phyloP scores from a whole-genome alignment of 139 green algal species.

The Pycnococcus provasolii region DNA sequence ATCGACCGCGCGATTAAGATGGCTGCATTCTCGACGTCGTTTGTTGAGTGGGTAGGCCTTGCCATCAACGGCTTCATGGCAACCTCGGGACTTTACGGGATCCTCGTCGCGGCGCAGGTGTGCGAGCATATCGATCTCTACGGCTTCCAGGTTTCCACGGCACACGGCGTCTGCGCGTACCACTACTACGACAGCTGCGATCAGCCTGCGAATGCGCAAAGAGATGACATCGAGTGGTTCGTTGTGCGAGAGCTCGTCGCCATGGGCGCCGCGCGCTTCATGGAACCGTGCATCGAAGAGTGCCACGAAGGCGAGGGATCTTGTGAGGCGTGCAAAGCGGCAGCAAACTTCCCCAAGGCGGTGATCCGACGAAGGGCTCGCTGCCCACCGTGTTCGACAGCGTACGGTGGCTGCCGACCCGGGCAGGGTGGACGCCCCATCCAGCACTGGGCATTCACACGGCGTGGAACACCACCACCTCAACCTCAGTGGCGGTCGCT shows the following conservation, averaged over 20 bases:
- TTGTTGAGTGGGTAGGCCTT: constrained; percentile 16
- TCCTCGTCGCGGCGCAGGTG: constrained; percentile 21
- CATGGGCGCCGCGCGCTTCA: background rate
- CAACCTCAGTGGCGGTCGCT: too few relatives aligned
- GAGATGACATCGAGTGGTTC: constrained; percentile 18
- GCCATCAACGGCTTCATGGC: constrained; percentile 19
- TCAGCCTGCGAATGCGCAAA: constrained; percentile 14
- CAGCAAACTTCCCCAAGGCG: background rate
- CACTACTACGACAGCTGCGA: constrained; percentile 27
- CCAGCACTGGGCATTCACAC: too few relatives aligned
- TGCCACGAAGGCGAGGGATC: constrained; percentile 12
- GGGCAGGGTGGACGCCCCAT: too few relatives aligned
- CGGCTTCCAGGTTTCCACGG: constrained; percentile 26
- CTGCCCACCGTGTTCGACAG: too few relatives aligned
- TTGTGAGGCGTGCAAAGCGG: constrained; percentile 12
- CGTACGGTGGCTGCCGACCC: too few relatives aligned
- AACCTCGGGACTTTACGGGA: constrained; percentile 26
- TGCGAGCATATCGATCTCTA: constrained; percentile 27
- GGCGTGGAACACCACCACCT: too few relatives aligned
- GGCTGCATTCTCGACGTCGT: background rate
- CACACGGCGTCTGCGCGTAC: background rate
- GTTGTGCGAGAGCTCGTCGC: constrained; percentile 13
- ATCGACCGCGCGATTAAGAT: background rate
- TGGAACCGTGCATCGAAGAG: constrained; percentile 15
- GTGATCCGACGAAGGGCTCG: too few relatives aligned